Base-by-base conservation (phyloP, 2,329 filamentous ascomycete species). In the Sporothrix dimorphospora region DNA sequence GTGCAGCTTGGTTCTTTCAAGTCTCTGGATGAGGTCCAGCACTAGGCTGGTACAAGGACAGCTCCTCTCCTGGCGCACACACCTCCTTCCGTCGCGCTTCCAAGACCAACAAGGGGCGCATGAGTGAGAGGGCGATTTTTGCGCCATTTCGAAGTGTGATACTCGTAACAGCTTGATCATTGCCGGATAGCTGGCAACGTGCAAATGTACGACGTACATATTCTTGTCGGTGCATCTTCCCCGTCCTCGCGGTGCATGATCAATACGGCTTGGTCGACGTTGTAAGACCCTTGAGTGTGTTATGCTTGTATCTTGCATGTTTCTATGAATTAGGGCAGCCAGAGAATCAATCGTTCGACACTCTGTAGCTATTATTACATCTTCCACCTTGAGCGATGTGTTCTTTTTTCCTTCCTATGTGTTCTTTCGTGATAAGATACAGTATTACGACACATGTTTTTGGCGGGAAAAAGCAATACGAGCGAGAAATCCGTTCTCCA, bases 1-100 rank as follows among this genome's bases (percentile, higher is more conserved):
- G 66, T 69, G 65, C 45, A 30, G 45, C 65, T 38, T 12, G 30
- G 65, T 53, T n/a, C 47, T 30, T 53, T 53, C 19, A 14, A 27
- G 66, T 69, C 65, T 38, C n/a, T 14, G 61, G 38, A 24, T n/a
- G 59, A 7, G 11, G 16, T 38, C 55, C 30, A 53, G 16, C 11
- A 30, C 53, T 55, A 34, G 30, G 30, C 30, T 53, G 24, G 24
- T 30, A 30, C 24, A 16, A 55, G 53, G 14, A 27, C 24, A 55
- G 24, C 9, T 38, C 55, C 55, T 38, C 30, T 6, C 27, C 1
- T 55, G 51, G 24, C 57, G 30, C 57, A 61, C 57, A 34, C n/a
- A 34, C 53, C 19, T n/a, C n/a, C n/a, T n/a, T n/a, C n/a, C n/a
- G n/a, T n/a, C n/a, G n/a, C n/a, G n/a, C n/a, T n/a, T n/a, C n/a